Conservation (phyloP, 2,329 filamentous ascomycete species). For the Hysterium pulicare region DNA sequence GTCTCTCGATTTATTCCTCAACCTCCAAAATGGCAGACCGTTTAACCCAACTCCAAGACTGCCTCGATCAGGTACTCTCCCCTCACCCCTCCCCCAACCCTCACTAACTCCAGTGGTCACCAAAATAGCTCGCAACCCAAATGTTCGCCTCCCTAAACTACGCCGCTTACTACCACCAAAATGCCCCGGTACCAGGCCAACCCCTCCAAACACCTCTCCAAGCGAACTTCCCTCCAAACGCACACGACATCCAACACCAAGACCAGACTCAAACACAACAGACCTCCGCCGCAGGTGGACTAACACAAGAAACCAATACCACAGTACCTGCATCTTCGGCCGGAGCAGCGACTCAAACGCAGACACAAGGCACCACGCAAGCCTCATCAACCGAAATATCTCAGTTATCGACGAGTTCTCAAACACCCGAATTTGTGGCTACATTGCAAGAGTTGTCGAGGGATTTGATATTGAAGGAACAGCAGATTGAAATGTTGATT, state of each 20-base stretch:
- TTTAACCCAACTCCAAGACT: slow-evolving; percentile 80
- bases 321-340: slow-evolving; percentile 7
- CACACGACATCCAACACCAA: too few relatives aligned
- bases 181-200: slow-evolving; percentile 42
- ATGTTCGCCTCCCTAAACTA: slow-evolving; percentile 47
- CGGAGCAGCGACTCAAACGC: slow-evolving; percentile 9
- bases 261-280: slow-evolving; percentile 4
- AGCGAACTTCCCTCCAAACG: slow-evolving; percentile 6
- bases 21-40: slow-evolving; percentile 62
- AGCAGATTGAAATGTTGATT: slow-evolving; percentile 77
- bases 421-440: slow-evolving; percentile 60
- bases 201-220: slow-evolving; percentile 26
- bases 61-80: slow-evolving; percentile 67
- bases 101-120: slow-evolving; percentile 2
- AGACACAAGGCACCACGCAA: slow-evolving; percentile 11
- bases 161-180: slow-evolving; percentile 42
- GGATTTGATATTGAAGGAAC: slow-evolving; percentile 75
- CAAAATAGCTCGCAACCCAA: slow-evolving; percentile 49
- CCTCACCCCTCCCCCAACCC: background rate
- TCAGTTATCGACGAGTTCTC: slow-evolving; percentile 52
- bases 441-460: slow-evolving; percentile 70
- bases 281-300: slow-evolving; percentile 5
- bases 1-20: too few relatives aligned
- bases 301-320: slow-evolving; percentile 1
- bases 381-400: slow-evolving; percentile 13